Percentiles rank a stretch among this genome's conserved stretches.
Evolutionary conservation across 2,329 filamentous ascomycete genomes (phyloP).

Genomic region (Colletotrichum chlorophyti): DNA sequence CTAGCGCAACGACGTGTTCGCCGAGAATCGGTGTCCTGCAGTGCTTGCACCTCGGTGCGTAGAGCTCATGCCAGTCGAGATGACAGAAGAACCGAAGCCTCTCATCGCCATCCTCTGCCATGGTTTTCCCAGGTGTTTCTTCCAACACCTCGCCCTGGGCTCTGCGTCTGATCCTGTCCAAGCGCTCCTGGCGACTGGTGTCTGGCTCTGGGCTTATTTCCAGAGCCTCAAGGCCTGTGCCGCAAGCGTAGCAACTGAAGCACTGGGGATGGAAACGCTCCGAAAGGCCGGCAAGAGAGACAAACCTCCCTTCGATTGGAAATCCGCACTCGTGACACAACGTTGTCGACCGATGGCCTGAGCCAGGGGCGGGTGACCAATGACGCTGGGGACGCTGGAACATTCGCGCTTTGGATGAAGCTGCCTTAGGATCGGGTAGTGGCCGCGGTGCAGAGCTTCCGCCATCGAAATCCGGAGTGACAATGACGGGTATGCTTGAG

Average conservation of each 20-base stretch:
- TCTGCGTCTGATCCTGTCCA: constrained; percentile 74
- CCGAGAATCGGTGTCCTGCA: constrained; percentile 97
- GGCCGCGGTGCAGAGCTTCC: constrained; percentile 40
- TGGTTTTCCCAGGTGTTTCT: constrained; percentile 68
- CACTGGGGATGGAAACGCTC: constrained; percentile 92
- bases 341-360: constrained; percentile 34
- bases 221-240: constrained; percentile 88
- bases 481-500: constrained; percentile 42
- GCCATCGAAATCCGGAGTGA: constrained; percentile 51
- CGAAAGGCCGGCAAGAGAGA: constrained; percentile 75
- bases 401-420: constrained; percentile 34
- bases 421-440: constrained; percentile 53
- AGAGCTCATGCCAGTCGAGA: constrained; percentile 97
- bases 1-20: constrained; percentile 91
- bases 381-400: constrained; percentile 56
- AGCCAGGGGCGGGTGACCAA: constrained; percentile 62
- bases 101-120: constrained; percentile 75
- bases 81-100: constrained; percentile 92
- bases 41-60: constrained; percentile 90
- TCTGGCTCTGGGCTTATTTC: constrained; percentile 96
- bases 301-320: constrained; percentile 88
- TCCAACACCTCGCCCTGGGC: constrained; percentile 63
- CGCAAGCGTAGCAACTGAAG: constrained; percentile 88
- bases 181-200: constrained; percentile 70
- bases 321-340: constrained; percentile 84